These are phyloP conservation scores for Fusarium mangiferae DNA, from an alignment of 2,329 filamentous ascomycete genomes.

Conservation along the genomic window DNA sequence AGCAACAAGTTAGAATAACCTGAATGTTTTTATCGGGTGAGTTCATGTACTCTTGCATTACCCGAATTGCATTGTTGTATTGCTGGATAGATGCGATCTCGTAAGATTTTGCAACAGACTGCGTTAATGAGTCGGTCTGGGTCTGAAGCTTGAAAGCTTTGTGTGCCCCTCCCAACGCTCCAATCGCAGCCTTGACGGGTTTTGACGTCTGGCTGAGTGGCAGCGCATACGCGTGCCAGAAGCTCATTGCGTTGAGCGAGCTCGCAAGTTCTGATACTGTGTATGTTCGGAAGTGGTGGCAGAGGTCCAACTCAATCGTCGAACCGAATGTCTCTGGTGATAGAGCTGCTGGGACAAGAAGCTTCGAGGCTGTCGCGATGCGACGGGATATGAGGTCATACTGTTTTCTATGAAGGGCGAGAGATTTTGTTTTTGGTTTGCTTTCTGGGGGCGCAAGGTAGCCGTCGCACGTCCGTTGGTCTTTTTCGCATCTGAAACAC, in stretches of 20 bases:
- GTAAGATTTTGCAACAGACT: background rate
- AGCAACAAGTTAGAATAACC: constrained; percentile 12
- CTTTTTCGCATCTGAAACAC: constrained; percentile 15
- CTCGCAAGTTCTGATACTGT: background rate
- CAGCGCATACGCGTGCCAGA: constrained; percentile 8
- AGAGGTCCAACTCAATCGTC: background rate
- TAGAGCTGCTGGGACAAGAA: background rate
- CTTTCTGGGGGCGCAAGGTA: background rate
- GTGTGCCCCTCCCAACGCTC: constrained; percentile 16
- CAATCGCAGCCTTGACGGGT: background rate
- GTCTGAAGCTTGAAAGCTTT: constrained; percentile 12
- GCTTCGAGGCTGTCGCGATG: background rate
- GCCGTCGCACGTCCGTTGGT: constrained; percentile 13
- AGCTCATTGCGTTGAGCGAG: background rate
- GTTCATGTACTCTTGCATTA: constrained; percentile 7
- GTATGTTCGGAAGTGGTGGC: constrained; percentile 14
- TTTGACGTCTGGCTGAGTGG: constrained; percentile 3
- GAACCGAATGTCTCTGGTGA: background rate
- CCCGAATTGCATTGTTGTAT: constrained; percentile 10
- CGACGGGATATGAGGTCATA: background rate
- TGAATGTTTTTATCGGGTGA: background rate
- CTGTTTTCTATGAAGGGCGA: background rate
- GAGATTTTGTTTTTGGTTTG: background rate
- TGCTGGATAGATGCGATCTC: constrained; percentile 3
- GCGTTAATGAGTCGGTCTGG: background rate